These are phyloP conservation scores for Colletotrichum lupini DNA, from an alignment of 2,329 filamentous ascomycete species.

Conservation along the genomic window DNA sequence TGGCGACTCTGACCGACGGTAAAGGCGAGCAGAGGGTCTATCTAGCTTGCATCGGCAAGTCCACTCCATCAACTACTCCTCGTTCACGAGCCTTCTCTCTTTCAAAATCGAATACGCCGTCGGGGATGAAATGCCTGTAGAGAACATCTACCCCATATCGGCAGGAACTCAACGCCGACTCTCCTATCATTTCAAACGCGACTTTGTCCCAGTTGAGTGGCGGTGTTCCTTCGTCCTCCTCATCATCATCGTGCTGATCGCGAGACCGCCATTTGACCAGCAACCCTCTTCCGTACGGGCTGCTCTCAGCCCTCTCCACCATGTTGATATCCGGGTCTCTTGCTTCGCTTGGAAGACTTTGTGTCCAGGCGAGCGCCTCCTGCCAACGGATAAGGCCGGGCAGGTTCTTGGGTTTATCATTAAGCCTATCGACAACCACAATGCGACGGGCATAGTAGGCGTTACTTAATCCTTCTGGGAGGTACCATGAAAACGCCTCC, in stretches of 20 bases:
- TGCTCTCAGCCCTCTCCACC: not conserved
- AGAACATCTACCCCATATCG: not conserved
- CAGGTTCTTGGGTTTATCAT: not conserved
- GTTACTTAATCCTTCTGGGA: not conserved
- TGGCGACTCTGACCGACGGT: not conserved
- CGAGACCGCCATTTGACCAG: not conserved
- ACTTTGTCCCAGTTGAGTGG: not conserved
- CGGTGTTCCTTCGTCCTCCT: not conserved
- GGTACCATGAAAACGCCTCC: not conserved
- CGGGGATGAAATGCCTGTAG: not conserved
- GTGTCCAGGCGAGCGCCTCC: not conserved
- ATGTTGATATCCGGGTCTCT: not conserved
- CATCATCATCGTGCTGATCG: not conserved
- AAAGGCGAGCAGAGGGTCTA: not conserved
- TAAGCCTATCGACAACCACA: not conserved
- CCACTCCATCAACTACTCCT: not conserved
- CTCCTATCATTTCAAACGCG: not conserved
- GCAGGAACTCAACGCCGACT: not conserved
- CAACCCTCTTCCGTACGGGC: not conserved
- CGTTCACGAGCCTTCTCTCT: not conserved
- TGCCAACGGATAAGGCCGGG: not conserved
- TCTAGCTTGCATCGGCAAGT: not conserved
- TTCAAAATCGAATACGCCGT: constrained; percentile 1
- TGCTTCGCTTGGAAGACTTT: not conserved
- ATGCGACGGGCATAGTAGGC: not conserved